Base-by-base conservation (phyloP, 2,329 filamentous ascomycete genomes). In the Talaromyces sp. region DNA sequence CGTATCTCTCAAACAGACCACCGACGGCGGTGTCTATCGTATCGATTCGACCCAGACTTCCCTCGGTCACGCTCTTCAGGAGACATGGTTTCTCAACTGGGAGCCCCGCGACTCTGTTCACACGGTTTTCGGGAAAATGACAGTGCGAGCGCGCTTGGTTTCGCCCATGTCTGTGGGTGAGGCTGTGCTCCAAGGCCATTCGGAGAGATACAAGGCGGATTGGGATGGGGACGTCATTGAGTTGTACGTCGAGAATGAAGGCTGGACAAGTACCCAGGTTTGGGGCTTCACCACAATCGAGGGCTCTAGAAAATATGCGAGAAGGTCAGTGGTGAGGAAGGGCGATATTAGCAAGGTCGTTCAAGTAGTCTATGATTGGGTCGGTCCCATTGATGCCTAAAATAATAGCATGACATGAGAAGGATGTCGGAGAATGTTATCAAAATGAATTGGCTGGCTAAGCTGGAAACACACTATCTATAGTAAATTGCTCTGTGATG, bases 181-280 rank as follows among this genome's bases (percentile, higher is more conserved):
- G 15, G 28, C 22, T 48, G 43, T 48, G 43, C 43, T 48, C 10
- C 22, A 48, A 31, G 43, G 43, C 15, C 43, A 19, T 31, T 48
- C 43, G n/a, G 43, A 48, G n/a, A 48, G 28, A 17, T 48, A 48
- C 15, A n/a, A 19, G 8, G 43, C 43, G n/a, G 43, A 48, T 48
- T 48, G 43, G 43, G 43, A 48, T 48, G 43, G 43, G 22, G 43
- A 48, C 22, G 43, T 48, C 43, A 31, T 48, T 48, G 43, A 48
- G 43, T 31, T 48, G 43, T 48, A 19, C 10, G 43, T 48, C 28
- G 22, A 48, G 13, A 48, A 48, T 48, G 43, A 48, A 48, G 43
- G 43, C 25, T 48, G 43, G 43, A 48, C 43, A 9, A 48, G 43
- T 48, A 48, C 43, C 13, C 43, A 48, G 10, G 43, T 48, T 17